Evolutionary conservation across 257 asterid species (phyloP).

Genomic region (Solanum appendiculatum): DNA sequence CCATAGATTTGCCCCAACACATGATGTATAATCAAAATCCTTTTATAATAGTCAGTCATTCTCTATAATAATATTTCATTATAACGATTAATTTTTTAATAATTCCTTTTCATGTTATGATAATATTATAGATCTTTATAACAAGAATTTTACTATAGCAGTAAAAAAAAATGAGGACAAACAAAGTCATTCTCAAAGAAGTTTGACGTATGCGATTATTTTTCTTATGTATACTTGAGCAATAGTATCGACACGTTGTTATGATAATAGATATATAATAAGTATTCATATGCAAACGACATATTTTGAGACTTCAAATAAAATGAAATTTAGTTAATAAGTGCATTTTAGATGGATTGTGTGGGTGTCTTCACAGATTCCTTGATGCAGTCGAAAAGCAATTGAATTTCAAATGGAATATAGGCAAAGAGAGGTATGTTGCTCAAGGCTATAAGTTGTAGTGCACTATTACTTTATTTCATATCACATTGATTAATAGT

Average conservation of each 20-base stretch:
- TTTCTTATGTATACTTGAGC: neutral
- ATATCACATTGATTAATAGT: neutral
- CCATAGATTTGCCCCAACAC: neutral
- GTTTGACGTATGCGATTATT: neutral
- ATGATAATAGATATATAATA: neutral
- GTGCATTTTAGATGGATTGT: neutral
- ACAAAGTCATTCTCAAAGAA: neutral
- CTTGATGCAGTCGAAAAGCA: neutral
- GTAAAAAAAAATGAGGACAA: neutral
- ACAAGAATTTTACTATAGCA: too few relatives aligned
- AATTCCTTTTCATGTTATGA: neutral
- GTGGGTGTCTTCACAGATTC: neutral
- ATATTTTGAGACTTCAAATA: neutral
- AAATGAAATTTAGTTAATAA: neutral
- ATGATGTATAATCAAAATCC: too few relatives aligned
- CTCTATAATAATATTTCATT: too few relatives aligned
- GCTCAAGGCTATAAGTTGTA: neutral
- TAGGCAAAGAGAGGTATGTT: neutral
- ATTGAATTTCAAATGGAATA: neutral
- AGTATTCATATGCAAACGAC: neutral
- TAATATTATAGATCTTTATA: too few relatives aligned
- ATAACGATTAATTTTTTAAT: too few relatives aligned
- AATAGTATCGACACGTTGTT: neutral
- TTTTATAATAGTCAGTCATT: too few relatives aligned
- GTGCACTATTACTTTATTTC: neutral